Conservation (phyloP, 1,284 basidiomycete species). For the Ceratobasidium sp. region DNA sequence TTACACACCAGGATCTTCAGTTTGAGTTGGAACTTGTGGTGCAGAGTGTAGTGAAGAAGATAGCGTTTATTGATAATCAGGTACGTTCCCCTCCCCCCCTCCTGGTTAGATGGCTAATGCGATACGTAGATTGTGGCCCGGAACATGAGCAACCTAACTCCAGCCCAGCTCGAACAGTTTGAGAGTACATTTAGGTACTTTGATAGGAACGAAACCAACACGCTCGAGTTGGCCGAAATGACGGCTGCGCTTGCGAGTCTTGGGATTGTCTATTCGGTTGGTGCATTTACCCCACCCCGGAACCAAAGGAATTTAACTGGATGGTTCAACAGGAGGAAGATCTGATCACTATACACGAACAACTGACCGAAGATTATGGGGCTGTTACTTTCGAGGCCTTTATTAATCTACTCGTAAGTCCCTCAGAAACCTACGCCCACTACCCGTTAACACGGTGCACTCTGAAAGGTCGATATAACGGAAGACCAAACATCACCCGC, state of each 20-base stretch:
- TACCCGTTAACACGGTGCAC: conserved; percentile 26
- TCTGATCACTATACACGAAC: conserved; percentile 81
- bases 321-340: conserved; percentile 72
- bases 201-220: conserved; percentile 90
- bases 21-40: conserved; percentile 87
- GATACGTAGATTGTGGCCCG: conserved; percentile 80
- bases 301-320: neutral
- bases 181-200: conserved; percentile 98
- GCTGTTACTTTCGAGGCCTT: conserved; percentile 93
- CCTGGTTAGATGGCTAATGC: neutral
- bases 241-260: conserved; percentile 90
- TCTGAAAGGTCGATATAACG: conserved; percentile 81
- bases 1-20: conserved; percentile 86
- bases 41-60: conserved; percentile 84
- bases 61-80: conserved; percentile 95
- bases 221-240: conserved; percentile 83
- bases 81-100: conserved; percentile 52
- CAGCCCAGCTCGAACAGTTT: conserved; percentile 95
- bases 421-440: neutral
- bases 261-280: conserved; percentile 87
- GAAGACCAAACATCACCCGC: conserved; percentile 94
- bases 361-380: conserved; percentile 83
- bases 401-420: conserved; percentile 82
- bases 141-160: conserved; percentile 89
- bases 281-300: conserved; percentile 43